Conservation (phyloP, 2,329 filamentous ascomycete species). For the Eurotiales sp. region DNA sequence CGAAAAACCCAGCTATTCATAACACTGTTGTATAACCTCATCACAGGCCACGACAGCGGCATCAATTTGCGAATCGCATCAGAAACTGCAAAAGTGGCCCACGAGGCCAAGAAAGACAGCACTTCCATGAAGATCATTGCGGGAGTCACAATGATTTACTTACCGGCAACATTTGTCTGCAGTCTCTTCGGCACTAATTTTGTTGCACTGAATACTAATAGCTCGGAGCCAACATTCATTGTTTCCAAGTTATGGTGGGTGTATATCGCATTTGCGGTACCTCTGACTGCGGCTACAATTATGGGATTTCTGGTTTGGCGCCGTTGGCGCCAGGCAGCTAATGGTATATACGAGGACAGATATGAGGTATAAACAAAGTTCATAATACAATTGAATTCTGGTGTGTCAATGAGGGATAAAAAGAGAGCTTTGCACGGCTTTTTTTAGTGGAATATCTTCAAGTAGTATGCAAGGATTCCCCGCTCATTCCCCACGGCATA, state of each 20-base stretch:
- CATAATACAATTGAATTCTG: too few relatives aligned
- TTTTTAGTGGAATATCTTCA: too few relatives aligned
- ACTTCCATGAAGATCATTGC: constrained; percentile 24
- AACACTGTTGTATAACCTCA: constrained; percentile 21
- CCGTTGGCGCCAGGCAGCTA: constrained; percentile 12
- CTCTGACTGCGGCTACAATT: constrained; percentile 17
- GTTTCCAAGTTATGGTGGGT: constrained; percentile 19
- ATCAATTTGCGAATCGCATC: constrained; percentile 19
- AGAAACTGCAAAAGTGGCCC: constrained; percentile 16
- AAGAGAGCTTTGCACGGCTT: too few relatives aligned
- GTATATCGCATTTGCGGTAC: constrained; percentile 18
- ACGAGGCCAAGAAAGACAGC: constrained; percentile 21
- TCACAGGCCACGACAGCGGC: constrained; percentile 20
- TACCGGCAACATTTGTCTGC: constrained; percentile 23
- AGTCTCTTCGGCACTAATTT: constrained; percentile 21
- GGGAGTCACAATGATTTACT: constrained; percentile 20
- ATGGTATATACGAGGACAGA: neutral
- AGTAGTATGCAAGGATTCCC: neutral
- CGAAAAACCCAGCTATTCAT: constrained; percentile 19
- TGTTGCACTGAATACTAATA: constrained; percentile 17
- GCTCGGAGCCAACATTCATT: constrained; percentile 15
- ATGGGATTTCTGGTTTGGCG: constrained; percentile 17
- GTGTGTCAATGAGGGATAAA: too few relatives aligned
- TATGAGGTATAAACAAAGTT: constrained; percentile 5
- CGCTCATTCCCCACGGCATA: neutral